Evolutionary conservation across 805 yeast species (phyloP).

Genomic region (Jamesozyma piceae): DNA sequence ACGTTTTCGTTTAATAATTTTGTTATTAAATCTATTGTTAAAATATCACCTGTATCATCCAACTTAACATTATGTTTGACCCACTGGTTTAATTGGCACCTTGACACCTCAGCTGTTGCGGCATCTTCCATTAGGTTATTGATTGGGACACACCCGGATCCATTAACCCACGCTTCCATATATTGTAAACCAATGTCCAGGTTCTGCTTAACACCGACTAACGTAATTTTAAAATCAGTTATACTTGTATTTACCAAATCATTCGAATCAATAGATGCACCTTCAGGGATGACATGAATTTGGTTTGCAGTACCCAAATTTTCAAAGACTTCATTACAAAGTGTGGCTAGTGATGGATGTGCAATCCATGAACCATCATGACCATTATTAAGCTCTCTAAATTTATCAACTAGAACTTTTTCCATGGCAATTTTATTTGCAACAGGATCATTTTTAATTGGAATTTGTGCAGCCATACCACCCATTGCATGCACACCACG

Average conservation of each 20-base stretch:
- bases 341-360: constrained; percentile 71
- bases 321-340: constrained; percentile 63
- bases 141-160: constrained; percentile 78
- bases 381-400: constrained; percentile 67
- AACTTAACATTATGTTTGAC: constrained; percentile 56
- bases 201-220: constrained; percentile 61
- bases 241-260: constrained; percentile 59
- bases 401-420: constrained; percentile 65
- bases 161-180: constrained; percentile 81
- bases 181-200: constrained; percentile 68
- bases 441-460: constrained; percentile 60
- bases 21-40: constrained; percentile 52
- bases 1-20: constrained; percentile 54
- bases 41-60: constrained; percentile 47
- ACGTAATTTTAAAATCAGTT: constrained; percentile 54
- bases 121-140: constrained; percentile 85
- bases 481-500: constrained; percentile 83
- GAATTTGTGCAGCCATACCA: constrained; percentile 85
- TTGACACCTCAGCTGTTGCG: constrained; percentile 80
- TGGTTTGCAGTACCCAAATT: constrained; percentile 82
- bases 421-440: constrained; percentile 60
- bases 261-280: constrained; percentile 38
- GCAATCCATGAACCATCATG: constrained; percentile 90
- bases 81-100: constrained; percentile 80
- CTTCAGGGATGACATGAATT: constrained; percentile 41